A percentile compares a stretch with the other conserved stretches of the same genome.
Evolutionary conservation across 2,329 filamentous ascomycete species (phyloP).

Genomic region (Beauveria asiatica): DNA sequence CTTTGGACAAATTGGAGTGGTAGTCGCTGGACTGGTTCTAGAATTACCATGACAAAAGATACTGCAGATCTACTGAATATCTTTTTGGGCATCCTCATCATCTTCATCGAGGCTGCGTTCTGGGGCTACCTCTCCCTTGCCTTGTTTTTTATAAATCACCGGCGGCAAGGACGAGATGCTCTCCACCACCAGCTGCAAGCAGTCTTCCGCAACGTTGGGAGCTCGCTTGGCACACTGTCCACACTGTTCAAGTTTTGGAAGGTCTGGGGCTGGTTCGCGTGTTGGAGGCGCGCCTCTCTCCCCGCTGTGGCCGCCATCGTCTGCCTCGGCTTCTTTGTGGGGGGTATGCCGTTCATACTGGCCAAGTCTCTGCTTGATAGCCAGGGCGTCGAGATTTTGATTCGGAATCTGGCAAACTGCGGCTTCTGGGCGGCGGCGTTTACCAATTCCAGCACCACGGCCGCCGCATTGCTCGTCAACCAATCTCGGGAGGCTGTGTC

Average conservation of each 20-base stretch:
- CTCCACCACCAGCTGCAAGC: not conserved
- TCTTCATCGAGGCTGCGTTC: not conserved
- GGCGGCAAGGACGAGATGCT: not conserved
- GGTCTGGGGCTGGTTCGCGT: not conserved
- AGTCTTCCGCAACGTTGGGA: not conserved
- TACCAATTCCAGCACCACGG: not conserved
- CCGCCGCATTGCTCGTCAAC: not conserved
- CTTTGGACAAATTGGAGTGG: not conserved
- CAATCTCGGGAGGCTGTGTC: not conserved
- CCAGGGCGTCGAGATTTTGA: not conserved
- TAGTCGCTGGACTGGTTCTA: not conserved
- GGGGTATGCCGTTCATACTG: not conserved
- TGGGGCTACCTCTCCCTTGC: not conserved
- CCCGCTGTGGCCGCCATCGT: not conserved
- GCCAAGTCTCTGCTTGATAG: not conserved
- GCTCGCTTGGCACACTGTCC: not conserved
- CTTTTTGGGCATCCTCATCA: not conserved
- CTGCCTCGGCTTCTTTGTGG: not conserved
- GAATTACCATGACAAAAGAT: not conserved
- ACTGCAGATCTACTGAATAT: not conserved
- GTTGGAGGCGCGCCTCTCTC: not conserved
- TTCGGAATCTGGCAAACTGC: not conserved
- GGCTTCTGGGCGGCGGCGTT: not conserved
- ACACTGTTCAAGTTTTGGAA: not conserved
- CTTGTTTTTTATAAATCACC: not conserved